Conservation (phyloP, 176 grass and related monocot genomes). For the Oropetium thomaeum region DNA sequence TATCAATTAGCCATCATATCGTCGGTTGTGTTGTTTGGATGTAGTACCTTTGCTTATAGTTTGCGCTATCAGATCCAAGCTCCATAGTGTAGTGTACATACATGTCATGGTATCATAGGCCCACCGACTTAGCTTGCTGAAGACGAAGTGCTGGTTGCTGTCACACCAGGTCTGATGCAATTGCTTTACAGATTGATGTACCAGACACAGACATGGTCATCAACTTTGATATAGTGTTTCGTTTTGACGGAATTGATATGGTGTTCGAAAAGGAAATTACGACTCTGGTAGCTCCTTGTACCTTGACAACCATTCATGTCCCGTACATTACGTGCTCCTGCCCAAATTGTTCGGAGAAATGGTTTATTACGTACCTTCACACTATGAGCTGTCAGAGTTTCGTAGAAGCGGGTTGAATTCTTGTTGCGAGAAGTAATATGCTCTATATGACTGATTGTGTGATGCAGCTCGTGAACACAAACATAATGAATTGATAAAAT, state of each 20-base stretch:
- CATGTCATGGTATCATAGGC: background rate
- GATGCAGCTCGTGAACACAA: background rate
- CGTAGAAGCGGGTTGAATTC: background rate
- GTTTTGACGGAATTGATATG: no score
- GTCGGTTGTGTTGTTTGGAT: background rate
- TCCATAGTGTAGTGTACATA: background rate
- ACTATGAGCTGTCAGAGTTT: background rate
- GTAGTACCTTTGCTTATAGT: constrained; percentile 42
- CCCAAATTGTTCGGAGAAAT: background rate
- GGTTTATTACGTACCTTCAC: background rate
- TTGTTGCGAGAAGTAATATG: background rate
- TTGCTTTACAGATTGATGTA: background rate
- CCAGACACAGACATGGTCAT: background rate
- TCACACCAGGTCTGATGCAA: background rate
- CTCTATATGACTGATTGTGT: background rate
- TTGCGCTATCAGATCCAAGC: background rate
- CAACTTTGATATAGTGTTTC: background rate
- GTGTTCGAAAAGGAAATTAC: background rate
- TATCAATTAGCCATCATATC: background rate
- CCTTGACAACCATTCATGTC: background rate
- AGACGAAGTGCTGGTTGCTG: background rate
- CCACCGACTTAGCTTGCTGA: constrained; percentile 28
- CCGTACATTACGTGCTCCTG: background rate
- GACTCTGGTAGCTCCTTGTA: background rate
- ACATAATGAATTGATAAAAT: background rate